Percentiles rank a stretch among this genome's conserved stretches.
These are phyloP conservation scores for Podaxis carcinomalis DNA, from an alignment of 768 basidiomycete genomes.

Conservation along the genomic window DNA sequence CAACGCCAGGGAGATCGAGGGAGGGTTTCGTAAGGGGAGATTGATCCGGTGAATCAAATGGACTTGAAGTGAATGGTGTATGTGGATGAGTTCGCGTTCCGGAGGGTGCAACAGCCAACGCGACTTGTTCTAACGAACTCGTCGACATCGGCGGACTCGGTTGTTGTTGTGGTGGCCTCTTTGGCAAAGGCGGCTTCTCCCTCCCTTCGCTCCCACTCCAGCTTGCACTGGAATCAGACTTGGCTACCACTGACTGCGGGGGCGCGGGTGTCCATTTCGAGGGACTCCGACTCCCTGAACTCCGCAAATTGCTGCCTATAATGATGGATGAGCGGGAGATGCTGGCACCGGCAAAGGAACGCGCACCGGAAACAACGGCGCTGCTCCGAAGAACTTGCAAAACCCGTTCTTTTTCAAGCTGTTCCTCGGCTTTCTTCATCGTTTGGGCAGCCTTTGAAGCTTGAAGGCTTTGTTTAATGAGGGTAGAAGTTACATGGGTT, in stretches of 20 bases:
- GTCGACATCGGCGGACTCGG: conserved; percentile 38
- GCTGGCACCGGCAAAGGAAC: conserved; percentile 26
- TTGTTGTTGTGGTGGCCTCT: conserved; percentile 22
- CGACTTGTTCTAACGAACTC: conserved; percentile 44
- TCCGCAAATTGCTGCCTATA: conserved; percentile 27
- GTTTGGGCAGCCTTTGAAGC: conserved; percentile 70
- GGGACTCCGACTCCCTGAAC: conserved; percentile 7
- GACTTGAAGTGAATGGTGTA: conserved; percentile 8
- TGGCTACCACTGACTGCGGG: not conserved
- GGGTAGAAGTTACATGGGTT: conserved; percentile 51
- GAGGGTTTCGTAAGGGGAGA: not conserved
- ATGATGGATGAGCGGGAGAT: conserved; percentile 29
- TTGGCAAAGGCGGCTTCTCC: conserved; percentile 27
- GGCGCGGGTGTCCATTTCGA: conserved; percentile 13
- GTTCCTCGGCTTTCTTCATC: conserved; percentile 64
- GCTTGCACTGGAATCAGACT: conserved; percentile 6
- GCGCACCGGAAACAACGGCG: conserved; percentile 28
- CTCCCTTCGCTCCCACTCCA: not conserved
- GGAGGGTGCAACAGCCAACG: conserved; percentile 26
- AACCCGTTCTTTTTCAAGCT: conserved; percentile 65
- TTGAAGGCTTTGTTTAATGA: conserved; percentile 72
- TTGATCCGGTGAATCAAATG: conserved; percentile 17
- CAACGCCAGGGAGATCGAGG: not conserved
- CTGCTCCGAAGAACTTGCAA: conserved; percentile 70
- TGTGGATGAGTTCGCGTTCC: conserved; percentile 4